Evolutionary conservation across 768 basidiomycete genomes (phyloP), one percentile per base, ranked within the genome.

Genomic region (Fibroporia radiculosa): DNA sequence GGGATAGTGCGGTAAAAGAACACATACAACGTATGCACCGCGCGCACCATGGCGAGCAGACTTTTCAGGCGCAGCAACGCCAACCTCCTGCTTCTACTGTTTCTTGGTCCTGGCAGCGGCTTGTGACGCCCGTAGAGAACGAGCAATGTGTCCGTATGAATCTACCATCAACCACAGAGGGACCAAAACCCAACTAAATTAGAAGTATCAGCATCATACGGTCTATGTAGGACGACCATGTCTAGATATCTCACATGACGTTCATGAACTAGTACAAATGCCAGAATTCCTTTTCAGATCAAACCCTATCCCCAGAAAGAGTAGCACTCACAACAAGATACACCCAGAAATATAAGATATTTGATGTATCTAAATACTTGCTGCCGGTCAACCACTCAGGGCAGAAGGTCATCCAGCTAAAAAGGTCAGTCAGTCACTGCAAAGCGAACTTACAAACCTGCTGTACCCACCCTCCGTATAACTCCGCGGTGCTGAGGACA

Each of bases 331-430:
- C 86, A 48, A 81, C 57, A 32, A 90, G 79, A 64, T 90, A 88
- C 8, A 89, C 79, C 85, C 85, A 91, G 42, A 88, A 70, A 56
- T 80, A 74, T 28, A 89, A 63, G 22, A 69, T 65, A 53, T 87
- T 85, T 6, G 81, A 82, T 0, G 77, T 85, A 55, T 84, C 72
- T 42, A 91, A 63, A 59, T 73, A 84, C 0, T 80, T 77, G 55
- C 77, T 84, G 16, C 84, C 85, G 1, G 74, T 80, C 38, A 91
- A 65, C 86, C 86, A 90, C 63, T 90, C 88, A 1, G 88, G 88
- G 56, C 80, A 82, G 64, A 91, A 91, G 2, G 87, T 91, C 88
- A 91, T 89, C 80, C 80, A 89, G 13, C 59, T 61, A 16, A n/a
- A 22, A 14, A 38, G n/a, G 2, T 28, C 28, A 14, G 43, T 32